Percentiles rank a stretch among this genome's conserved stretches.
Evolutionary conservation across 2,329 filamentous ascomycete genomes (phyloP).

Genomic region (Ophiocordyceps camponoti-rufipedis): DNA sequence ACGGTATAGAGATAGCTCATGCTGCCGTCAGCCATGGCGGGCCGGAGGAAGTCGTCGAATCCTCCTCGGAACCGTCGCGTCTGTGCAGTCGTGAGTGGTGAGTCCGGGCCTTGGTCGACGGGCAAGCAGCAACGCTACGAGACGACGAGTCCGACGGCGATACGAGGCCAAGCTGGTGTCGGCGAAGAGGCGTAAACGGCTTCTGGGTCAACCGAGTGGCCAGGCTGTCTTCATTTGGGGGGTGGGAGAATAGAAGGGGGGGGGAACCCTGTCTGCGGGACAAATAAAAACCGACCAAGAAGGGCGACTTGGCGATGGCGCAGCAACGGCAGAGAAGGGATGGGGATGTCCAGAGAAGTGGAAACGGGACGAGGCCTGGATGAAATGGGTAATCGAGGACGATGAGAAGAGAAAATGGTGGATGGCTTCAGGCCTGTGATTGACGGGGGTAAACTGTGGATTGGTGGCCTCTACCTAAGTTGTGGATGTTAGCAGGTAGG

Average conservation of each 20-base stretch:
- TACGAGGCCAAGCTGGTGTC: not conserved
- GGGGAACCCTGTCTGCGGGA: conserved; percentile 3
- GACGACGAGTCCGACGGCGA: not conserved
- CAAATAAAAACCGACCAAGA: conserved; percentile 4
- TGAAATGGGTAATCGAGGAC: not conserved
- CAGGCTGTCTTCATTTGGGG: conserved; percentile 12
- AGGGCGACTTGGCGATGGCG: not conserved
- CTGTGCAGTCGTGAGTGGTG: not conserved
- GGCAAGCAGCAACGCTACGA: not conserved
- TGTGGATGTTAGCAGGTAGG: no score
- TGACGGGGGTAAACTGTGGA: not conserved
- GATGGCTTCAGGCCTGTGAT: no score
- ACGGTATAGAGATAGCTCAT: conserved; percentile 19
- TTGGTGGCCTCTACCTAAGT: not conserved
- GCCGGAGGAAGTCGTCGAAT: not conserved
- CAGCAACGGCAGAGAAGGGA: not conserved
- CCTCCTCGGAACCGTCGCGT: not conserved
- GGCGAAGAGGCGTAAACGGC: not conserved
- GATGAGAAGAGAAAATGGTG: not conserved
- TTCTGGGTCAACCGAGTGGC: conserved; percentile 11
- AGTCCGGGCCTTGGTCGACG: no score
- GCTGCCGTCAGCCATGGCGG: conserved; percentile 14
- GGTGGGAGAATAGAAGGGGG: not conserved
- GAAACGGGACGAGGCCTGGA: not conserved
- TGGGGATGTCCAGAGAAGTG: not conserved